Evolutionary conservation across 257 asterid genomes (phyloP), one percentile per base, ranked within the genome.

Genomic region (Solanum tacnaense): DNA sequence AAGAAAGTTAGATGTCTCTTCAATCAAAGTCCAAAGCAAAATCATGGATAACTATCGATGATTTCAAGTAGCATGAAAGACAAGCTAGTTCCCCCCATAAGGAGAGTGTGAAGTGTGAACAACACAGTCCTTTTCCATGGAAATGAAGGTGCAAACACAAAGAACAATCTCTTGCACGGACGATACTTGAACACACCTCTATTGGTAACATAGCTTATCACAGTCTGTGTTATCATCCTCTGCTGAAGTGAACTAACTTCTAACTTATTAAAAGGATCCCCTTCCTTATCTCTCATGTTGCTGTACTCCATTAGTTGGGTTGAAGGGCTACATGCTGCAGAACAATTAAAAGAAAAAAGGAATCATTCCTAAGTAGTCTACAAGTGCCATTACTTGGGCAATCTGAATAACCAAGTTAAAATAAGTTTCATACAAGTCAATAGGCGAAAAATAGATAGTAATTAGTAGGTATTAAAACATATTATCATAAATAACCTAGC

Each of bases 301-400:
- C 71, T 84, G 87, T 89, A 86, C 39, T 84, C 62, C 11, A 44
- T 92, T 90, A 92, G 20, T 73, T 89, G 21, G 93, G 96, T 84
- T 90, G 92, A 75, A 95, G 90, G 88, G 90, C 95, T 60, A 92
- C 96, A 88, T 92, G 98, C 98, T 94, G 98, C 86, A 90, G 72
- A 85, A 25, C 21, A 81, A 81, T 72, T 68, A 73, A 76, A 74
- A 72, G 39, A 11, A 62, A 72, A 0, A 13, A 52, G 70, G 23
- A 73, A 23, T 84, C 5, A 13, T 25, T 34, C 62, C 56, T 34
- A 20, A 31, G 31, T 39, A n/a, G 60, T 15, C 36, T 15, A 36
- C 31, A 2, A 58, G 31, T 6, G 0, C 38, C 6, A 73, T 35
- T 25, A 74, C 38, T 44, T 9, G 75, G 75, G 39, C 9, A 32